phyloP scores from a whole-genome alignment of 75 land plant genomes.

The Gnetum montanum region DNA sequence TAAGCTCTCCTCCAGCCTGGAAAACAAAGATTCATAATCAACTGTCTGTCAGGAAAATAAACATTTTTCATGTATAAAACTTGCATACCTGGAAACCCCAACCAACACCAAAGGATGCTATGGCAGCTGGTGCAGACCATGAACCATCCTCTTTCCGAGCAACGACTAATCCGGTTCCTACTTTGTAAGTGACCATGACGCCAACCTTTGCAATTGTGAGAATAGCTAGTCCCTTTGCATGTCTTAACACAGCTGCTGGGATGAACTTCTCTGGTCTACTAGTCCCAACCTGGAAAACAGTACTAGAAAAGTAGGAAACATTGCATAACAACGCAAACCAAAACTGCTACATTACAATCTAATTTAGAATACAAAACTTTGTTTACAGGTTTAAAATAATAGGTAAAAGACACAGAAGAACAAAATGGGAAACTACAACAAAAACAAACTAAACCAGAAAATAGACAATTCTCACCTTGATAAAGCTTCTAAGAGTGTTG shows the following conservation, averaged over 20 bases:
- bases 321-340: too few relatives aligned
- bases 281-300: slow-evolving; percentile 58
- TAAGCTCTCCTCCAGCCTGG: slow-evolving; percentile 94
- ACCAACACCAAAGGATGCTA: slow-evolving; percentile 83
- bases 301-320: too few relatives aligned
- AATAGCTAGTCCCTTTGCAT: slow-evolving; percentile 92
- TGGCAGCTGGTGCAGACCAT: slow-evolving; percentile 97
- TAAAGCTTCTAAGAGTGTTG: slow-evolving; percentile 65
- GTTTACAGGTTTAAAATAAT: too few relatives aligned
- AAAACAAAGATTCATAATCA: background rate
- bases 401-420: too few relatives aligned
- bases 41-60: background rate
- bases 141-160: slow-evolving; percentile 84
- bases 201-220: slow-evolving; percentile 86
- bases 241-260: slow-evolving; percentile 70
- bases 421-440: too few relatives aligned
- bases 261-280: slow-evolving; percentile 68
- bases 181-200: slow-evolving; percentile 82
- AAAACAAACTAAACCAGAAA: background rate
- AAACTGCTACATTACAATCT: too few relatives aligned
- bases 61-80: background rate
- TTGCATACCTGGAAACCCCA: slow-evolving; percentile 91
- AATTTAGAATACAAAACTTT: too few relatives aligned
- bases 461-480: slow-evolving; percentile 32
- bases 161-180: slow-evolving; percentile 93